Conservation (phyloP, 2,329 filamentous ascomycete species). For the Colletotrichum aenigma region DNA sequence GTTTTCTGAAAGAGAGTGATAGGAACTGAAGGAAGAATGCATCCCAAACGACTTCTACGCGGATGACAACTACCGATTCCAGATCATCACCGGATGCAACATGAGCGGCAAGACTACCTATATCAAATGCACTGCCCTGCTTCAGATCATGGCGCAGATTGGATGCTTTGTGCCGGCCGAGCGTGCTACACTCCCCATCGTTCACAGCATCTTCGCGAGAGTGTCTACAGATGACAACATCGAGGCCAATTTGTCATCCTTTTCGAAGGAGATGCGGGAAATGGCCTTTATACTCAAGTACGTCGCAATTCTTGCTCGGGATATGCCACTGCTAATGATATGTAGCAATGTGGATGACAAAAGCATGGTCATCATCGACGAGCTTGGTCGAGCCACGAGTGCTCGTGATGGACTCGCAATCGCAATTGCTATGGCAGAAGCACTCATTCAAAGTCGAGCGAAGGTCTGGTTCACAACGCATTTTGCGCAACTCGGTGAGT, state of each 20-base stretch:
- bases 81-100: constrained; percentile 94
- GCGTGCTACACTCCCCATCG: constrained; percentile 81
- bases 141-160: constrained; percentile 92
- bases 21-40: constrained; percentile 55
- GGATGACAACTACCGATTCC: constrained; percentile 79
- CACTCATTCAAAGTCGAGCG: constrained; percentile 77
- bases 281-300: constrained; percentile 87
- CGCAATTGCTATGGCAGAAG: constrained; percentile 88
- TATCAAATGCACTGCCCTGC: constrained; percentile 82
- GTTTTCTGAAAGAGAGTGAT: background rate
- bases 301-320: background rate
- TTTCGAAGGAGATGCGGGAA: constrained; percentile 93
- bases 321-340: background rate
- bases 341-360: constrained; percentile 70
- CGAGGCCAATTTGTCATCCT: constrained; percentile 90
- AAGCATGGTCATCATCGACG: constrained; percentile 86
- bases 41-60: constrained; percentile 92
- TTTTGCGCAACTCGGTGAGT: constrained; percentile 74
- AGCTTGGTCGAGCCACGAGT: constrained; percentile 89
- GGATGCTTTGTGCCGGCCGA: constrained; percentile 88
- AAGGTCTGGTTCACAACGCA: constrained; percentile 95
- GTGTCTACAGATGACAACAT: constrained; percentile 87
- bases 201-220: constrained; percentile 84
- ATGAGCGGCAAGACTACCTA: constrained; percentile 99
- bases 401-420: constrained; percentile 88